Conservation (phyloP, 2,329 filamentous ascomycete genomes). For the Aquanectria penicillioides region DNA sequence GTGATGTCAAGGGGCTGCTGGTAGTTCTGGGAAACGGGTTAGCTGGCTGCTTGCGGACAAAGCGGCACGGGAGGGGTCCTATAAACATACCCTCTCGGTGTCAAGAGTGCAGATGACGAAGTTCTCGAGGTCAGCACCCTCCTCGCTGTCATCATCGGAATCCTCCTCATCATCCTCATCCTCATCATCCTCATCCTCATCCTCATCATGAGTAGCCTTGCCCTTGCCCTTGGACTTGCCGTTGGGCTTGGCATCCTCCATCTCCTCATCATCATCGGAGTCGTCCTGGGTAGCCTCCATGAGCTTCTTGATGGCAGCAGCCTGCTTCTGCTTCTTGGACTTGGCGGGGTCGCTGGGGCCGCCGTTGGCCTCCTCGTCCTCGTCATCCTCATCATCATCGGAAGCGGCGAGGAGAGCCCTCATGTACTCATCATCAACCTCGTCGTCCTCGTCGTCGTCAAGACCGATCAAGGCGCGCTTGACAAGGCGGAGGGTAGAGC, state of each 20-base stretch:
- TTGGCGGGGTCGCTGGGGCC: slow-evolving; percentile 92
- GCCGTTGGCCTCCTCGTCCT: slow-evolving; percentile 76
- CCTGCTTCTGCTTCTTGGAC: slow-evolving; percentile 85
- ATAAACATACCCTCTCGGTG: slow-evolving; percentile 78
- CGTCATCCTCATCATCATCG: slow-evolving; percentile 63
- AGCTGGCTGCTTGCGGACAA: slow-evolving; percentile 26
- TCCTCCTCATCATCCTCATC: slow-evolving; percentile 67
- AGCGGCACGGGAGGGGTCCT: neutral
- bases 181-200: slow-evolving; percentile 67
- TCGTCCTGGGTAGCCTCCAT: slow-evolving; percentile 72
- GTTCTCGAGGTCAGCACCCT: slow-evolving; percentile 80
- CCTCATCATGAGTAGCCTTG: slow-evolving; percentile 74
- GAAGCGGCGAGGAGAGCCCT: slow-evolving; percentile 60
- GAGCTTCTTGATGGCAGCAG: slow-evolving; percentile 81
- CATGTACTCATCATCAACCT: slow-evolving; percentile 74
- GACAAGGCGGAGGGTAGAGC: slow-evolving; percentile 91
- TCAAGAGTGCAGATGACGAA: slow-evolving; percentile 96
- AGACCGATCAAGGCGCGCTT: slow-evolving; percentile 73
- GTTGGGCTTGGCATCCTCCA: slow-evolving; percentile 74
- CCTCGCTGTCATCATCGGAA: slow-evolving; percentile 71
- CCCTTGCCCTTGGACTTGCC: slow-evolving; percentile 73
- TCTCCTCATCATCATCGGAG: slow-evolving; percentile 74
- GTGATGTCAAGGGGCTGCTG: slow-evolving; percentile 96
- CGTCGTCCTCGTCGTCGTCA: slow-evolving; percentile 68
- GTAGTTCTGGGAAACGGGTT: slow-evolving; percentile 73